A percentile compares a stretch with the other conserved stretches of the same genome.
Evolutionary conservation across 2,329 filamentous ascomycete genomes (phyloP).

Genomic region (Albifimbria verrucaria): DNA sequence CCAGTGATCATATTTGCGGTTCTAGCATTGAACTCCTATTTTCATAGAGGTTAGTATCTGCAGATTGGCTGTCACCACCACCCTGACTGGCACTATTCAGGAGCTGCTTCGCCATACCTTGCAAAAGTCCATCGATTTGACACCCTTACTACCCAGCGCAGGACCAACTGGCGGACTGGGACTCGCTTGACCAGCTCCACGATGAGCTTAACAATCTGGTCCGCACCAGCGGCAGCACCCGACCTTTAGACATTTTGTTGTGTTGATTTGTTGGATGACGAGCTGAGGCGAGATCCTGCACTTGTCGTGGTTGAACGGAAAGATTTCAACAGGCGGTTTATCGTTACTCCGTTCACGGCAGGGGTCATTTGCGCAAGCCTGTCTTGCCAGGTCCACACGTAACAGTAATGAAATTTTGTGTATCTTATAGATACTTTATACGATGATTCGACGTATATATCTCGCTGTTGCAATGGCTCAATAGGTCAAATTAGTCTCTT

Average conservation of each 20-base stretch:
- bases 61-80: too few relatives aligned
- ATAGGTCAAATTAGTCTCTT: too few relatives aligned
- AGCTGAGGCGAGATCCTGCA: conserved; percentile 9
- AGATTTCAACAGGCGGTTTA: conserved; percentile 19
- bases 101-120: too few relatives aligned
- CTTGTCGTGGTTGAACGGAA: conserved; percentile 17
- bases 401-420: too few relatives aligned
- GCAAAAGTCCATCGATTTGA: conserved; percentile 99
- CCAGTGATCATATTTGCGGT: conserved; percentile 80
- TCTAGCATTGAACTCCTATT: conserved; percentile 92
- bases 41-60: too few relatives aligned
- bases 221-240: conserved; percentile 37
- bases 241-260: conserved; percentile 50
- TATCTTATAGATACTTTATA: neutral
- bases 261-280: conserved; percentile 11
- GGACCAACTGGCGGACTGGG: conserved; percentile 96
- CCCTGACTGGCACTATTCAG: too few relatives aligned
- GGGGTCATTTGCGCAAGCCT: too few relatives aligned
- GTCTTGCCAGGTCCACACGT: too few relatives aligned
- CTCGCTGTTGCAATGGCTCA: too few relatives aligned
- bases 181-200: conserved; percentile 94
- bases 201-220: conserved; percentile 93
- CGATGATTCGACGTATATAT: neutral
- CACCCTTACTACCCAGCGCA: conserved; percentile 92
- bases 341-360: neutral